Conservation (phyloP, 495 filamentous ascomycete species). For the Aspergillus saccharolyticus region DNA sequence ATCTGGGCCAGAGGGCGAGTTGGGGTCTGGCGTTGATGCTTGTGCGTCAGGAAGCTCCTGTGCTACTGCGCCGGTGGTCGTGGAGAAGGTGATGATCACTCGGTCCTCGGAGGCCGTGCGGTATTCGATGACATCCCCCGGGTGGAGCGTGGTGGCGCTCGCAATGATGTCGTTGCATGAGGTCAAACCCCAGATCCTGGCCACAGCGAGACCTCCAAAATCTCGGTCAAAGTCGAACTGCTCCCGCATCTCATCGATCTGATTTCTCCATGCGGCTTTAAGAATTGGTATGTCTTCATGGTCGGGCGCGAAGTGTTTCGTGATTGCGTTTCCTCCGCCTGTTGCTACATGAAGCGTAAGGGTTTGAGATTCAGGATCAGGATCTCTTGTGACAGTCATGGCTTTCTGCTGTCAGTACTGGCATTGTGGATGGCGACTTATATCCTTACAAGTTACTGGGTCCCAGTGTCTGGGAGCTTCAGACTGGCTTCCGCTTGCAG, state of each 20-base stretch:
- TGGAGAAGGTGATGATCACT: conserved; percentile 33
- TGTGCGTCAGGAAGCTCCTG: neutral
- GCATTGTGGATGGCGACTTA: neutral
- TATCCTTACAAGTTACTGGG: conserved; percentile 29
- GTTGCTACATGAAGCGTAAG: conserved; percentile 30
- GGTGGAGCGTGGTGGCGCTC: conserved; percentile 42
- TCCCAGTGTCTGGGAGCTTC: conserved; percentile 22
- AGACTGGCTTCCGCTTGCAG: conserved; percentile 2
- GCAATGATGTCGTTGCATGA: conserved; percentile 36
- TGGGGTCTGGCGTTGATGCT: neutral
- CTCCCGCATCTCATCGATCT: conserved; percentile 31
- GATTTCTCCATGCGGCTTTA: conserved; percentile 28
- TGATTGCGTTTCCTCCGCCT: conserved; percentile 21
- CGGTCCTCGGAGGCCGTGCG: conserved; percentile 34
- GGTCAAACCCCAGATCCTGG: conserved; percentile 50
- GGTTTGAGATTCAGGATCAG: conserved; percentile 10
- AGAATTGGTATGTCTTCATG: neutral
- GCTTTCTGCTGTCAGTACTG: conserved; percentile 20
- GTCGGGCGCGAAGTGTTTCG: conserved; percentile 8
- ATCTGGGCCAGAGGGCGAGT: neutral
- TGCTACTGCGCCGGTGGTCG: conserved; percentile 1
- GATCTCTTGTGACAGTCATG: conserved; percentile 21
- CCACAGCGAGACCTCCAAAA: conserved; percentile 36
- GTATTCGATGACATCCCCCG: conserved; percentile 51
- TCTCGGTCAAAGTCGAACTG: conserved; percentile 43